Base-by-base conservation (phyloP, 2,329 filamentous ascomycete species). In the Cladosporium sp. region DNA sequence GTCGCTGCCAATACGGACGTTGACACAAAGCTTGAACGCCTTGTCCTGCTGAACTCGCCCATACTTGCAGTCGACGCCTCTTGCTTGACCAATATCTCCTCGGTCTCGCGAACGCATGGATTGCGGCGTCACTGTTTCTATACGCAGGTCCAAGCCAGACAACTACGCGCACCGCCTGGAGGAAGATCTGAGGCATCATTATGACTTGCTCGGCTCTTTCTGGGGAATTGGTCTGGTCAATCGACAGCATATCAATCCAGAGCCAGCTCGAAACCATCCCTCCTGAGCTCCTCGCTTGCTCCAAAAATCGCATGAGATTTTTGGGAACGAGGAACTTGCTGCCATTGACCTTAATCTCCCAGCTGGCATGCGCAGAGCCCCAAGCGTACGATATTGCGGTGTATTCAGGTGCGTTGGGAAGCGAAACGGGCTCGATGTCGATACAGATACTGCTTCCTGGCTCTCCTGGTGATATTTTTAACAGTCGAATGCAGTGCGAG, bases 191-290 rank as follows among this genome's bases (percentile, higher is more conserved):
- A 7, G 30, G 36, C 54, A 59, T 56, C 24, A 56, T 17, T 18
- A 19, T 38, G 22, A 59, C 57, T 27, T 59, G 57, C 4, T 44
- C 37, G n/a, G 19, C 44, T 20, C 54, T 42, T 24, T 59, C 57
- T 11, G 12, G 12, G 5, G 27, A 13, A 34, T 55, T 43, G 18
- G 27, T 12, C 43, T 58, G 56, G 17, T 56, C 50, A 41, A 58
- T 56, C 22, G 52, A 56, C 12, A 56, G 17, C 12, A 56, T 50
- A 42, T 59, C 57, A 22, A 54, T 55, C 56, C 56, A 59, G 3
- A 59, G n/a, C 43, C 43, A 45, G 7, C 34, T 30, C 4, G 19
- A 19, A 7, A 45, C 13, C n/a, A 36, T 30, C 1, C 12, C 18
- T n/a, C 4, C 30, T 15, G 37, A 17, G 29, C 19, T 15, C n/a